phyloP scores from a whole-genome alignment of 345 rosid species.

The Brassica nigra region DNA sequence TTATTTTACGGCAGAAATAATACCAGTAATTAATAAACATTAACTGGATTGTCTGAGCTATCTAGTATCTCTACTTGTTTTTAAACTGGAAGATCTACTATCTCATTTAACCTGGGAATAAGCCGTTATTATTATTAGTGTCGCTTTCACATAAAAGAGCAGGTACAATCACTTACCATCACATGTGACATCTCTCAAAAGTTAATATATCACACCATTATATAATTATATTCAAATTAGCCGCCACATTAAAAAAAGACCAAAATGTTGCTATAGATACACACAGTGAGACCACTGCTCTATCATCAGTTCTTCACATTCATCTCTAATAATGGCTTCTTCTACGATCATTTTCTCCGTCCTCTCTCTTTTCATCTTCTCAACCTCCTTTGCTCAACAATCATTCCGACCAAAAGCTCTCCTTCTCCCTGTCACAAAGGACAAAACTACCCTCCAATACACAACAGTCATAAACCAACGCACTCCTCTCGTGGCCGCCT shows the following conservation, averaged over 20 bases:
- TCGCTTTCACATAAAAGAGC: too few species aligned
- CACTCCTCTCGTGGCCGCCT: conserved; percentile 55
- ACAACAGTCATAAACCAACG: conserved; percentile 57
- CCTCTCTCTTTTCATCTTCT: neutral
- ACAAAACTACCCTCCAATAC: conserved; percentile 62
- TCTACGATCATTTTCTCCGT: neutral
- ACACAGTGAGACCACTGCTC: neutral
- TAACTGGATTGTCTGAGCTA: too few species aligned
- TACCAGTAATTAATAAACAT: too few species aligned
- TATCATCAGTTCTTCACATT: neutral
- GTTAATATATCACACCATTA: too few species aligned
- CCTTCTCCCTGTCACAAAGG: conserved; percentile 58
- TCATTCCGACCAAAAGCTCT: conserved; percentile 59
- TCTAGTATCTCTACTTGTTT: too few species aligned
- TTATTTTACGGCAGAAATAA: too few species aligned
- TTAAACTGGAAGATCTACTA: too few species aligned
- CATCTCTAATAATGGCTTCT: conserved; percentile 27
- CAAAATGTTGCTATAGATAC: conserved; percentile 17
- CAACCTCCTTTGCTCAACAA: conserved; percentile 37
- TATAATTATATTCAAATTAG: neutral
- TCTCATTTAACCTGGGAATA: too few species aligned
- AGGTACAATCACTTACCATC: too few species aligned
- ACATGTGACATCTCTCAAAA: too few species aligned
- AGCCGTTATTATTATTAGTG: too few species aligned
- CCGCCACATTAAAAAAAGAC: neutral